These are phyloP conservation scores for Solanum rostratum DNA, from an alignment of 257 asterid genomes.

Conservation along the genomic window DNA sequence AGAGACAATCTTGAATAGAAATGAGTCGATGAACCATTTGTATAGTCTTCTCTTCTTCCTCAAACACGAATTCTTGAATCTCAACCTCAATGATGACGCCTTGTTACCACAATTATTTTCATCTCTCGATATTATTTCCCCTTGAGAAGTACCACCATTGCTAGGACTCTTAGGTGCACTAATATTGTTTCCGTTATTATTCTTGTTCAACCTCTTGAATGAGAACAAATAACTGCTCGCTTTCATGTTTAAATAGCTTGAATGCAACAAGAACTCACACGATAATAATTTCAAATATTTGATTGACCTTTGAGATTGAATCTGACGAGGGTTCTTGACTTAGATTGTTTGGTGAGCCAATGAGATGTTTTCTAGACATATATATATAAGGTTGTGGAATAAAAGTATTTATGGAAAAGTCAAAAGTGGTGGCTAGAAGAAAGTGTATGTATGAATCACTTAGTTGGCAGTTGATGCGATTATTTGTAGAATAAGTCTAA, in stretches of 20 bases:
- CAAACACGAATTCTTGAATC: constrained; percentile 16
- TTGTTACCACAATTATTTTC: not conserved
- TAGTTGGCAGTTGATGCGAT: too few species aligned
- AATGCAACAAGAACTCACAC: not conserved
- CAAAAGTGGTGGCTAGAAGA: not conserved
- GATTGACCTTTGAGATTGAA: not conserved
- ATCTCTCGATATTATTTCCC: too few species aligned
- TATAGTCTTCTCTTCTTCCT: constrained; percentile 25
- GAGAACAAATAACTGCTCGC: constrained; percentile 28
- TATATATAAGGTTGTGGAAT: not conserved
- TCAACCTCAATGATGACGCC: constrained; percentile 28
- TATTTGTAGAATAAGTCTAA: not conserved
- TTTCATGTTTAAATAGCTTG: constrained; percentile 24
- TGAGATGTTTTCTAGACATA: not conserved
- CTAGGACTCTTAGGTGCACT: not conserved
- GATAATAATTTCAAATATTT: not conserved
- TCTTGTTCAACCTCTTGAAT: constrained; percentile 40
- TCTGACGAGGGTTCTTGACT: too few species aligned
- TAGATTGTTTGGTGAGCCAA: not conserved
- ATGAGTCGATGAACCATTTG: constrained; percentile 52
- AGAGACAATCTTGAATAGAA: constrained; percentile 54
- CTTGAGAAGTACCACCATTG: not conserved
- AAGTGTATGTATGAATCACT: not conserved
- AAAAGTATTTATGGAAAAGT: not conserved
- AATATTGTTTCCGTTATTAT: not conserved